A percentile compares a stretch with the other conserved stretches of the same genome.
These are phyloP conservation scores for Diophrys appendiculata DNA, from an alignment of 73 alveolate species.

Conservation along the genomic window DNA sequence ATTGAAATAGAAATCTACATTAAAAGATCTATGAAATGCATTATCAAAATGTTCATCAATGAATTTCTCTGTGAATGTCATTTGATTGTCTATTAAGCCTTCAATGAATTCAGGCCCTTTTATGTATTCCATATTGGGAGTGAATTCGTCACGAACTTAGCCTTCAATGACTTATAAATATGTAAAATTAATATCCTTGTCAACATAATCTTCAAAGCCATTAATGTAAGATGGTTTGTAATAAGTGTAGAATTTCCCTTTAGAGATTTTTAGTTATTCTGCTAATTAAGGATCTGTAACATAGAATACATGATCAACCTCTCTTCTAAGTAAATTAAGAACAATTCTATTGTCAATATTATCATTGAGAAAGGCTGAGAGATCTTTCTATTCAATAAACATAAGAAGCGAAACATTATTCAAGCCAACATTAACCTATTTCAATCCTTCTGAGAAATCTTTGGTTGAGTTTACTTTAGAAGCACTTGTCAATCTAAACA, in stretches of 20 bases:
- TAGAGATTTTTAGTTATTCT: slow-evolving; percentile 20
- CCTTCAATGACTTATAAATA: slow-evolving; percentile 65
- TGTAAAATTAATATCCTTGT: slow-evolving; percentile 54
- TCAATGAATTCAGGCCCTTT: slow-evolving; percentile 30
- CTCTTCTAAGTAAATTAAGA: slow-evolving; percentile 14
- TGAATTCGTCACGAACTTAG: slow-evolving; percentile 56
- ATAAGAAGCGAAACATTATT: background rate
- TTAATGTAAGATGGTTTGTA: slow-evolving; percentile 61
- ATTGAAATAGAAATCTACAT: slow-evolving; percentile 43
- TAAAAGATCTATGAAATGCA: slow-evolving; percentile 40
- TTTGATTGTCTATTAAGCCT: slow-evolving; percentile 10
- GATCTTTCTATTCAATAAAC: background rate
- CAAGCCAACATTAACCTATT: background rate
- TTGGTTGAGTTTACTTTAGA: background rate
- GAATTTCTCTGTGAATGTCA: slow-evolving; percentile 37
- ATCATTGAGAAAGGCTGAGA: background rate
- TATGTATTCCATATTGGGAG: slow-evolving; percentile 19
- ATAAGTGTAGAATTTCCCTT: slow-evolving; percentile 53
- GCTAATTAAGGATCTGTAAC: slow-evolving; percentile 41
- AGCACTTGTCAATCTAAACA: background rate
- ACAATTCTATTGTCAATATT: slow-evolving; percentile 1
- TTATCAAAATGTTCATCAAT: slow-evolving; percentile 29
- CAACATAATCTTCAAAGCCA: slow-evolving; percentile 57
- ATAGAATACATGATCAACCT: slow-evolving; percentile 23
- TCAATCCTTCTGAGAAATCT: slow-evolving; percentile 9